Evolutionary conservation across 2,329 filamentous ascomycete species (phyloP).

Genomic region (Aspergillus aculeatinus): DNA sequence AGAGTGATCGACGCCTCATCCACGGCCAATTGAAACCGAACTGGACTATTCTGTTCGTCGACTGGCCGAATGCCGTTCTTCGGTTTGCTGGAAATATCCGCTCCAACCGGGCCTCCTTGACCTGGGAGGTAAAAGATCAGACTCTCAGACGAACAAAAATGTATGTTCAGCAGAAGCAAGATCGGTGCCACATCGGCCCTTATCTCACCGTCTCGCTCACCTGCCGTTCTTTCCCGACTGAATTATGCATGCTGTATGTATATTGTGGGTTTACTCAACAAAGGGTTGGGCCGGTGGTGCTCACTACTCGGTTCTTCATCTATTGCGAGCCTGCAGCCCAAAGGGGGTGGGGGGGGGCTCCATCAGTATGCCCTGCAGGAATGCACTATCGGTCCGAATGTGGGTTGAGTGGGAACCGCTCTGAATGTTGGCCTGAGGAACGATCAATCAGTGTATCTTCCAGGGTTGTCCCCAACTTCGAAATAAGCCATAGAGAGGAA

Average conservation of each 20-base stretch:
- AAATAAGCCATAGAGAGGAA: not conserved
- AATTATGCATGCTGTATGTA: not conserved
- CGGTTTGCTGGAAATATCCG: not conserved
- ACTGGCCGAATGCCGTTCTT: not conserved
- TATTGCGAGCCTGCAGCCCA: not conserved
- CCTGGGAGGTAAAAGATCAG: not conserved
- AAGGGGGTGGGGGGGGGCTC: not conserved
- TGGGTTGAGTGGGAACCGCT: slow-evolving; percentile 13
- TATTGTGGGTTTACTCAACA: not conserved
- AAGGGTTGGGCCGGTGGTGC: not conserved
- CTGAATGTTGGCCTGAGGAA: slow-evolving; percentile 7
- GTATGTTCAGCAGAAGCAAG: not conserved
- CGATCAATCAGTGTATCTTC: slow-evolving; percentile 8
- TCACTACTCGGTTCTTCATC: not conserved
- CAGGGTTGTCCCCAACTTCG: slow-evolving; percentile 2
- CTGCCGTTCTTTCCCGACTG: not conserved
- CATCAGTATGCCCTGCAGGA: slow-evolving; percentile 16
- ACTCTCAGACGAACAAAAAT: not conserved
- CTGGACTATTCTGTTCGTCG: not conserved
- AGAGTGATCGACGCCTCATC: no score
- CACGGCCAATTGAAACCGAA: not conserved
- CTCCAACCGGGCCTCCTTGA: not conserved
- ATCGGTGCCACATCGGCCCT: not conserved
- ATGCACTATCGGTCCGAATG: slow-evolving; percentile 21
- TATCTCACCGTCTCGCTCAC: not conserved